Conservation (phyloP, 768 basidiomycete species). For the Fomitopsis pulvina region DNA sequence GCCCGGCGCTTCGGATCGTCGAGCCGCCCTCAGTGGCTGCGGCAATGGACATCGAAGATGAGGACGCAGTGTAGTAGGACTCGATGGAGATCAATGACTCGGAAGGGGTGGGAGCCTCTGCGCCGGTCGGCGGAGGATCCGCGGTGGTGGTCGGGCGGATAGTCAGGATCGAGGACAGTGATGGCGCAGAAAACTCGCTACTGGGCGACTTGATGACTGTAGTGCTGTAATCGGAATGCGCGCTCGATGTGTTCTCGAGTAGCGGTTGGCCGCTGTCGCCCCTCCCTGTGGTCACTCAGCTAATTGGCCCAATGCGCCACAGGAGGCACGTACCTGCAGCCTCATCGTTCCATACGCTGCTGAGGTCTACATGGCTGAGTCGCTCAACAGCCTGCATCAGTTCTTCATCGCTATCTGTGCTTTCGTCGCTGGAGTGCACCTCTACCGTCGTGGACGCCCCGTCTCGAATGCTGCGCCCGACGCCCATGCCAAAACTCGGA, state of each 20-base stretch:
- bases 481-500: constrained; percentile 77
- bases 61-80: constrained; percentile 59
- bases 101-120: constrained; percentile 18
- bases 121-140: constrained; percentile 31
- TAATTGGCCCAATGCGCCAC: neutral
- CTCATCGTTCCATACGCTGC: constrained; percentile 39
- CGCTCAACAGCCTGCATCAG: constrained; percentile 53
- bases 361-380: constrained; percentile 45
- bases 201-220: constrained; percentile 49
- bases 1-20: constrained; percentile 45
- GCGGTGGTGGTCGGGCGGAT: constrained; percentile 46
- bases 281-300: constrained; percentile 21
- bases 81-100: constrained; percentile 51
- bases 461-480: constrained; percentile 51
- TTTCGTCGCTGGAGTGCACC: constrained; percentile 35
- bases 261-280: constrained; percentile 50
- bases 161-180: constrained; percentile 69
- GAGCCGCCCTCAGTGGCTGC: constrained; percentile 76
- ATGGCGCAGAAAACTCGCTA: constrained; percentile 37
- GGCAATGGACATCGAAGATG: constrained; percentile 40
- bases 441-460: constrained; percentile 28
- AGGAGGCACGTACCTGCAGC: neutral
- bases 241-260: constrained; percentile 37
- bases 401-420: constrained; percentile 63
- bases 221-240: constrained; percentile 60